Evolutionary conservation across 2,329 filamentous ascomycete species (phyloP).

Genomic region (Pseudogymnoascus sp.): DNA sequence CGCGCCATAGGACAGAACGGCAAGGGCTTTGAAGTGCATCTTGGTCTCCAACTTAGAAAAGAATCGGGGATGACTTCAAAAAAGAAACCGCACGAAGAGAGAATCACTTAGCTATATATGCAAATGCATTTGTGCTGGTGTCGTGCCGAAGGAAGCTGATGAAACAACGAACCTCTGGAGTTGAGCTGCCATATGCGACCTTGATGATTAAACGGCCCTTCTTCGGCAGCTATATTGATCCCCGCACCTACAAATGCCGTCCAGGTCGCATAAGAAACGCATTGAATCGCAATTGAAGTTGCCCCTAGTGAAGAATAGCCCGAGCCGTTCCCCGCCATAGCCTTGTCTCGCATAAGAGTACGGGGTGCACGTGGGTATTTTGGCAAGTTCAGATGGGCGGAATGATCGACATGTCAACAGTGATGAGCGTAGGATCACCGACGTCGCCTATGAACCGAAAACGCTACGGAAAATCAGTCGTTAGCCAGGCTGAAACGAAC

Average conservation of each 20-base stretch:
- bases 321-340: not conserved
- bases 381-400: constrained; percentile 1
- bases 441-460: not conserved
- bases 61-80: not conserved
- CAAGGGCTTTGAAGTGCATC: not conserved
- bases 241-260: not conserved
- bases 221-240: not conserved
- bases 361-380: not conserved
- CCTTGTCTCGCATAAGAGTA: not conserved
- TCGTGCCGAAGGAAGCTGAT: not conserved
- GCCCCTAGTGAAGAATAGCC: not conserved
- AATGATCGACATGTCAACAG: not conserved
- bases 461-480: not conserved
- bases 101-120: not conserved
- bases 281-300: constrained; percentile 1
- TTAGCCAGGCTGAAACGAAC: not conserved
- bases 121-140: not conserved
- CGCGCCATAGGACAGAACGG: not conserved
- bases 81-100: not conserved
- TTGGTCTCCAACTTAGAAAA: not conserved
- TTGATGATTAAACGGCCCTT: constrained; percentile 1
- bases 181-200: not conserved
- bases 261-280: not conserved
- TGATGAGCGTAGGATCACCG: not conserved
- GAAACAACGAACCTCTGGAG: not conserved